Evolutionary conservation across 192 early-diverging fungal genomes (phyloP).

Genomic region (Lunasporangiospora selenospora): DNA sequence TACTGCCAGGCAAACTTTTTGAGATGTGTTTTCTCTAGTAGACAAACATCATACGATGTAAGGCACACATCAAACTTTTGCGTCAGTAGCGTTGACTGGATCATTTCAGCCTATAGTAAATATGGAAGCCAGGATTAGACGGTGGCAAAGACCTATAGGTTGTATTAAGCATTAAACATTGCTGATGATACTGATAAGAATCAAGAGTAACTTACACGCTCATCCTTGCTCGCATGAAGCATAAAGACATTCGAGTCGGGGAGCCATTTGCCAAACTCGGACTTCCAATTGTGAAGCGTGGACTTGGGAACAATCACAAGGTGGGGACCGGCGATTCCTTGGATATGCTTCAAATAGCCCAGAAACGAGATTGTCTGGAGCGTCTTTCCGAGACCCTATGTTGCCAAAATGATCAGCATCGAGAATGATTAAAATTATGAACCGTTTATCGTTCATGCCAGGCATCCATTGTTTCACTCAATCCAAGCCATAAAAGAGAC

Average conservation of each 20-base stretch:
- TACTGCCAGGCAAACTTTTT: conserved; percentile 85
- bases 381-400: conserved; percentile 88
- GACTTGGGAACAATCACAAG: conserved; percentile 93
- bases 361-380: conserved; percentile 93
- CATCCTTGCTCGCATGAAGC: conserved; percentile 86
- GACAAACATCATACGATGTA: conserved; percentile 93
- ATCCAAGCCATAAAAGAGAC: too few relatives aligned
- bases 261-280: conserved; percentile 87
- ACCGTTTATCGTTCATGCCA: background rate
- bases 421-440: background rate
- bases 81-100: conserved; percentile 54
- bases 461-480: too few relatives aligned
- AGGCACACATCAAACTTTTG: conserved; percentile 85
- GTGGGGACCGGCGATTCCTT: conserved; percentile 80
- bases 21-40: conserved; percentile 81
- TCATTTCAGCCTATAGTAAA: conserved; percentile 52
- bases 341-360: conserved; percentile 87
- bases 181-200: background rate
- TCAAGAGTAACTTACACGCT: conserved; percentile 58
- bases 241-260: conserved; percentile 84
- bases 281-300: conserved; percentile 91
- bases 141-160: too few relatives aligned
- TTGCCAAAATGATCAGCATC: background rate
- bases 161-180: too few relatives aligned
- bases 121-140: conserved; percentile 4